Base-by-base conservation (phyloP, 306 rosid genomes). In the Ormosia emarginata region DNA sequence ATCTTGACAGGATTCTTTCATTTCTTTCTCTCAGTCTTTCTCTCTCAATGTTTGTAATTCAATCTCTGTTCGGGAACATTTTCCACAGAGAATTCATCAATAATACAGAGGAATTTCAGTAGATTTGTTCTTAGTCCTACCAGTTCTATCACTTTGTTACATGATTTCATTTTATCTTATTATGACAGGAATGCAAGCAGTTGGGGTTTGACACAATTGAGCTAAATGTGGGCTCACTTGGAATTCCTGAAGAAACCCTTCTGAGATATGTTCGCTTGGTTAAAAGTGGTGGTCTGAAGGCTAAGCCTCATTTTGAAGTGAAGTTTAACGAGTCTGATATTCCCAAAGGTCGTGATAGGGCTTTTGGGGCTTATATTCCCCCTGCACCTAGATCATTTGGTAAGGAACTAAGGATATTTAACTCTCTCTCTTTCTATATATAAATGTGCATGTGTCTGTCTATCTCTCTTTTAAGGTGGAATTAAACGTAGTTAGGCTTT, bases 121-220 rank as follows among this genome's bases (percentile, higher is more conserved):
- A n/a, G n/a, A n/a, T n/a, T n/a, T n/a, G n/a, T n/a, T n/a, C n/a
- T n/a, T n/a, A n/a, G n/a, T n/a, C n/a, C n/a, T n/a, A n/a, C n/a
- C n/a, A n/a, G n/a, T n/a, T n/a, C n/a, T n/a, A n/a, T n/a, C n/a
- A n/a, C n/a, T n/a, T n/a, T 10, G 72, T 61, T 34, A 17, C 32
- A 8, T 77, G 17, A 18, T 81, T 77, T 56, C 30, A 55, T 36
- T 11, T 49, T 14, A 3, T 71, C 17, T 55, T 67, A 14, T 62
- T 77, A 34, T 8, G 39, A 32, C 74, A 95, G 99, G 98, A 95
- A 77, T 95, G 99, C 77, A 95, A 93, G 91, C 74, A 87, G 30
- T 81, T 93, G 87, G 98, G 99, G 52, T 93, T 93, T 79, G 97
- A 95, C 81, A 87, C 97, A 30, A 32, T 95, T 40, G 97, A 93